Conservation (phyloP, 2,329 filamentous ascomycete species). For the Magnaporthales sp. region DNA sequence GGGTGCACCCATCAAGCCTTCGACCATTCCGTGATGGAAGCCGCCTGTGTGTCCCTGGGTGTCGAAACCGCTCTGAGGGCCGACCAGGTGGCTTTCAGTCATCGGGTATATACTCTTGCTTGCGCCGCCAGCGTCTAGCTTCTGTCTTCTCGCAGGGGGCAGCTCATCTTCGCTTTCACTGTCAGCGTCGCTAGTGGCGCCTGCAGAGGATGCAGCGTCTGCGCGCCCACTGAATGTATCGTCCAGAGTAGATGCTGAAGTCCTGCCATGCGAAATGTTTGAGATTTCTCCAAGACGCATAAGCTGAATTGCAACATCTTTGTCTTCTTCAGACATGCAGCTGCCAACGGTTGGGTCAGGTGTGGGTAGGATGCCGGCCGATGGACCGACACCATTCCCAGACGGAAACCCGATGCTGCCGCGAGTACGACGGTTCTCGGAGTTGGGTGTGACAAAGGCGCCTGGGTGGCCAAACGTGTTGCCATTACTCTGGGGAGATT, state of each 20-base stretch:
- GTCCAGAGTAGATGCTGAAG: conserved; percentile 85
- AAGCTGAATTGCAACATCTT: conserved; percentile 90
- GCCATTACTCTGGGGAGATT: conserved; percentile 72
- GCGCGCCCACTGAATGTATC: conserved; percentile 88
- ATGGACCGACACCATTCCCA: conserved; percentile 23
- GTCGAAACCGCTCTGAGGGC: conserved; percentile 49
- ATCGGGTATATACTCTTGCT: conserved; percentile 41
- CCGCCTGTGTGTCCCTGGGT: neutral
- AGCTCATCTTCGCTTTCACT: conserved; percentile 57
- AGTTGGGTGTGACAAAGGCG: conserved; percentile 54
- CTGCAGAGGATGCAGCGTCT: conserved; percentile 75
- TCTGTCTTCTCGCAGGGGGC: conserved; percentile 50
- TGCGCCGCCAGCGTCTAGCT: conserved; percentile 34
- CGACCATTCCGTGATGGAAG: conserved; percentile 14
- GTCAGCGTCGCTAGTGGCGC: conserved; percentile 72
- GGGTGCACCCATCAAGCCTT: conserved; percentile 26
- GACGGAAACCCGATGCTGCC: conserved; percentile 50
- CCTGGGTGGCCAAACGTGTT: conserved; percentile 44
- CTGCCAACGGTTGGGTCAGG: conserved; percentile 96
- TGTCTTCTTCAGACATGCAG: conserved; percentile 90
- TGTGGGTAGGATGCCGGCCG: conserved; percentile 66
- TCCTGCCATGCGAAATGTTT: conserved; percentile 86
- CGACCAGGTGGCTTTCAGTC: conserved; percentile 43
- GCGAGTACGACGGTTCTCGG: conserved; percentile 57
- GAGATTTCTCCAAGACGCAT: conserved; percentile 94